Percentiles rank a stretch among this genome's conserved stretches.
Evolutionary conservation across 2,329 filamentous ascomycete genomes (phyloP).

Genomic region (Lachnellula suecica): DNA sequence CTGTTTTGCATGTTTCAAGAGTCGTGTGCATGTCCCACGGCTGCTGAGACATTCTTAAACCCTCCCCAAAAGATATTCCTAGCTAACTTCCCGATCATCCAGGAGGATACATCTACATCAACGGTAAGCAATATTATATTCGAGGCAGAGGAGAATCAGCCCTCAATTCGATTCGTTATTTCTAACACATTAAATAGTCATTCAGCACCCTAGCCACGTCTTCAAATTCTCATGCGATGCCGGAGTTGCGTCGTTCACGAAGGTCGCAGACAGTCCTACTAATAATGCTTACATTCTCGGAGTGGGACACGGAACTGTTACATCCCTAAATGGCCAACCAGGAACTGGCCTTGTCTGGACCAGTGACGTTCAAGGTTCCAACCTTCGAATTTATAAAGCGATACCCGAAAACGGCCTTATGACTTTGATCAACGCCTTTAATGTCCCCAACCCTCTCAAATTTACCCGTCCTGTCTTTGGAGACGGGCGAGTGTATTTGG

Average conservation of each 20-base stretch:
- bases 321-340: conserved; percentile 50
- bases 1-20: too few species aligned
- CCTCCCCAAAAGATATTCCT: too few species aligned
- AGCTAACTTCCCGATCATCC: too few species aligned
- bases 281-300: conserved; percentile 53
- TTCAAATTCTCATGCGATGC: conserved; percentile 56
- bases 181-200: conserved; percentile 34
- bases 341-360: conserved; percentile 58
- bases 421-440: conserved; percentile 49
- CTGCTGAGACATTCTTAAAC: too few species aligned
- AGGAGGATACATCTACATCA: conserved; percentile 50
- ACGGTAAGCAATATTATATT: conserved; percentile 29
- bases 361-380: conserved; percentile 52
- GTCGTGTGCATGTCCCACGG: too few species aligned
- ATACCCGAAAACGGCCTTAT: conserved; percentile 47
- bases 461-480: conserved; percentile 59
- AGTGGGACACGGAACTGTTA: conserved; percentile 56
- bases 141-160: too few species aligned
- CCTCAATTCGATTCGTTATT: too few species aligned
- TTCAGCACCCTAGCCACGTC: conserved; percentile 52
- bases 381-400: conserved; percentile 52
- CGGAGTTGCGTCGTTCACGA: conserved; percentile 52
- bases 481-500: conserved; percentile 54
- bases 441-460: conserved; percentile 51
- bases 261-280: conserved; percentile 49